A percentile compares a stretch with the other conserved stretches of the same genome.
phyloP scores from a whole-genome alignment of 2,329 filamentous ascomycete species.

The Teratosphaeria zuluensis region DNA sequence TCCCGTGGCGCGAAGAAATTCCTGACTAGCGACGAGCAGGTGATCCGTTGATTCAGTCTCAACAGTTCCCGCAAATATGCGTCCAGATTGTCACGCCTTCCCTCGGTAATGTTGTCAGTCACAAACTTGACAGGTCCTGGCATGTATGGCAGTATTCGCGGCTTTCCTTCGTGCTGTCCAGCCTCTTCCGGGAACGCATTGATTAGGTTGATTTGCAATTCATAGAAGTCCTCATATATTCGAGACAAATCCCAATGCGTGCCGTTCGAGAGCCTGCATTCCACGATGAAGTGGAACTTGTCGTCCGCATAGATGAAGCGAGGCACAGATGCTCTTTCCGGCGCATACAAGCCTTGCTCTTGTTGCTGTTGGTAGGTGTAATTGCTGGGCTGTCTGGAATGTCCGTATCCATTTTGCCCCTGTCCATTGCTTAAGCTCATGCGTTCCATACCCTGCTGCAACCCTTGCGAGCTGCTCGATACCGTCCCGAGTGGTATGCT shows the following conservation, averaged over 20 bases:
- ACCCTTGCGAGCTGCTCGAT: slow-evolving; percentile 32
- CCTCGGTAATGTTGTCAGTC: slow-evolving; percentile 94
- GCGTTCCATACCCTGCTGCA: slow-evolving; percentile 55
- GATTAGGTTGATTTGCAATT: slow-evolving; percentile 91
- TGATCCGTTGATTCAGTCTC: slow-evolving; percentile 72
- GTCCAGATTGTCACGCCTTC: slow-evolving; percentile 82
- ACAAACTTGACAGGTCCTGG: slow-evolving; percentile 95
- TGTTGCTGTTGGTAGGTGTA: slow-evolving; percentile 33
- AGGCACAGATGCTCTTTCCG: slow-evolving; percentile 74
- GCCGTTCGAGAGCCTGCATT: slow-evolving; percentile 81
- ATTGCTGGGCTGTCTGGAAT: slow-evolving; percentile 21
- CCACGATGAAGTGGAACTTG: slow-evolving; percentile 98
- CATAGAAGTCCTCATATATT: slow-evolving; percentile 98
- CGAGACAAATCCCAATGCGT: slow-evolving; percentile 86
- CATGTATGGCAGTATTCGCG: slow-evolving; percentile 90
- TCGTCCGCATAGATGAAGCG: slow-evolving; percentile 93
- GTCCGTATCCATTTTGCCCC: slow-evolving; percentile 17
- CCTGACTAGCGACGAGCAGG: slow-evolving; percentile 72
- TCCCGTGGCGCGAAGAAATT: slow-evolving; percentile 84
- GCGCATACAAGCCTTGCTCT: slow-evolving; percentile 50
- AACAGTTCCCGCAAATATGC: slow-evolving; percentile 92
- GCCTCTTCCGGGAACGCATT: slow-evolving; percentile 88
- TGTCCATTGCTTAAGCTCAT: slow-evolving; percentile 59
- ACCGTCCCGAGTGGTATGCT: slow-evolving; percentile 90
- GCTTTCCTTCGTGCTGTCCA: slow-evolving; percentile 64